Evolutionary conservation across 1,139 yeast genomes (phyloP).

Genomic region (Debaryomyces psychrophilus): DNA sequence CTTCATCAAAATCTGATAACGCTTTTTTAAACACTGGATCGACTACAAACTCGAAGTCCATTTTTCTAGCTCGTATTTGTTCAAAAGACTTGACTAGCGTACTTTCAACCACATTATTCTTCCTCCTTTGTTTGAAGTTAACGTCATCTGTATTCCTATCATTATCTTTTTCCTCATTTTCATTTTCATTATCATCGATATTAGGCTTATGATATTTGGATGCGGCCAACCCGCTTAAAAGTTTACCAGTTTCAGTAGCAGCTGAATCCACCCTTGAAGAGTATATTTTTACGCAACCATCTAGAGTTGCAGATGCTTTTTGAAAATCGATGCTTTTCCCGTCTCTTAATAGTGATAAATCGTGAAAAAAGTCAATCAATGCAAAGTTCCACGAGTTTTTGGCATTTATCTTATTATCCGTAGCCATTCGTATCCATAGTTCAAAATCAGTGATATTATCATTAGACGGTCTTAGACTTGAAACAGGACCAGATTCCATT

Average conservation of each 20-base stretch:
- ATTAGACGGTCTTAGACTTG: constrained; percentile 1
- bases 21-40: constrained; percentile 91
- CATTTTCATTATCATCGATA: constrained; percentile 31
- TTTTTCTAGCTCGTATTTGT: constrained; percentile 60
- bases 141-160: constrained; percentile 17
- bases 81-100: constrained; percentile 54
- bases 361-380: constrained; percentile 76
- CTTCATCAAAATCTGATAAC: constrained; percentile 90
- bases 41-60: constrained; percentile 75
- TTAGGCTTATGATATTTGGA: constrained; percentile 7
- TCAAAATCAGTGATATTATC: constrained; percentile 25
- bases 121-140: constrained; percentile 32
- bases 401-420: constrained; percentile 41
- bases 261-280: constrained; percentile 83
- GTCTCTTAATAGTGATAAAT: constrained; percentile 56
- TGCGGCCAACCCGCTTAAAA: constrained; percentile 61
- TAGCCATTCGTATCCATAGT: constrained; percentile 37
- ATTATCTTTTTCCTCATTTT: constrained; percentile 21
- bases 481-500: constrained; percentile 5
- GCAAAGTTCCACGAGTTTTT: constrained; percentile 72
- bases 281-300: constrained; percentile 85
- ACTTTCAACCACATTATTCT: constrained; percentile 42
- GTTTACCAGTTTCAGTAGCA: constrained; percentile 74
- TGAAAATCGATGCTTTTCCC: constrained; percentile 74
- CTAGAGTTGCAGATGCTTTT: constrained; percentile 76